Evolutionary conservation across 2,329 filamentous ascomycete species (phyloP), one percentile per base, ranked within the genome.

Genomic region (Hypoxylon sp.): DNA sequence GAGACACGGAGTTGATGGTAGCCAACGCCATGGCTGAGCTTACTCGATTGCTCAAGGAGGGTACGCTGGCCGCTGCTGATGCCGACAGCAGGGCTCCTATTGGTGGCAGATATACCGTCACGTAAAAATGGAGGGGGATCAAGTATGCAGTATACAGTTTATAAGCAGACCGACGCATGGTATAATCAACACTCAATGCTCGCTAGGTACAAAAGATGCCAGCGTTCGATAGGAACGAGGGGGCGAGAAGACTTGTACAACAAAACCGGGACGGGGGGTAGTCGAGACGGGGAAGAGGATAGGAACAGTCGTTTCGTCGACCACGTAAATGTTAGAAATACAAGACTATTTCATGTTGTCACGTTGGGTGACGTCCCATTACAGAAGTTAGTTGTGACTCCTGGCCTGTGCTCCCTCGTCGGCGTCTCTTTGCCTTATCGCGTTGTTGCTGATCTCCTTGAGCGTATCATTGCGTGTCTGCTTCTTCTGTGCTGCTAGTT

Each of bases 1-100:
- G 95, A 37, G 95, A 99, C 70, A 98, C 95, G 0, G 95, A 99
- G 75, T 81, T 97, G 49, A 88, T 92, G 26, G 95, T 99, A 23
- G 91, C 90, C 48, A 89, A 91, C 69, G 95, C 95, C 2, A 91
- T 99, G 84, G 86, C 87, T 66, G 93, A 98, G 77, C 82, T 99
- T 64, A 94, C 92, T 72, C 85, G 93, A 42, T 78, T 97, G 69
- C 78, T 99, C 67, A 92, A 89, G 72, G 95, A 98, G 75, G 95
- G 91, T 10, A 97, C 93, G 0, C 86, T 96, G 69, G 92, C 92
- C 11, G 92, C 93, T 9, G 91, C 89, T 21, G 93, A 97, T 69
- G 89, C 90, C n/a, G 89, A 95, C 72, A 88, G 86, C 58, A 84
- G 92, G 62, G 89, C 89, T 11, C 90, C 91, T 1, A 87, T 87